Evolutionary conservation across 2,329 filamentous ascomycete genomes (phyloP), one percentile per base, ranked within the genome.

Genomic region (Stemphylium lycopersici): DNA sequence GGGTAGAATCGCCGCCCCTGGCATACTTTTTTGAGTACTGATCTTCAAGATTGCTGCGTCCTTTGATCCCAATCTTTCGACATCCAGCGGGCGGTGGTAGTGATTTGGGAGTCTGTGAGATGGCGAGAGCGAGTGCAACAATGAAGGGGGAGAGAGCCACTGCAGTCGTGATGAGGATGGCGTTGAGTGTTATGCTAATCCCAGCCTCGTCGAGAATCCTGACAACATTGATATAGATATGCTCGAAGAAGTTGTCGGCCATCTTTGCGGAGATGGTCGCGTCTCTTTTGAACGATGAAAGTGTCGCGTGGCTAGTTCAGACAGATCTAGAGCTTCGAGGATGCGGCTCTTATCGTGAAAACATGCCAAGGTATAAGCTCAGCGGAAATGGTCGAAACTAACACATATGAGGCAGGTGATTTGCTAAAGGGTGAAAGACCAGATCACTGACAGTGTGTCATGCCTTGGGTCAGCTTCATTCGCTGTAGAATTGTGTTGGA

Each of bases 11-110:
- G 10, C 52, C 65, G 34, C 68, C 71, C 45, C 63, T 55, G 33
- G 62, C 76, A 66, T 83, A 84, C 48, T 79, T 79, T 10, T 77
- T 76, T 40, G 83, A 77, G 60, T 80, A 83, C 67, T 87, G 83
- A 66, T 87, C 84, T 24, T 73, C 64, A 3, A 87, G 72, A 61
- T 87, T 85, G 62, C 79, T 83, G 42, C 74, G 53, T 65, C 76
- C 58, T 73, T 72, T 18, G 34, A 84, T 67, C 13, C 83, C 83
- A 11, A 86, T 66, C 63, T 79, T 83, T 46, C 78, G 76, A 62
- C 84, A 86, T 51, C 83, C 83, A 54, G 68, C 55, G 18, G 73
- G 73, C 8, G 73, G 63, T 20, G 69, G 64, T 18, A 49, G 37
- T 26, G 48, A 58, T 3, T 40, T 45, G 24, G 70, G 67, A 11